Percentiles rank a stretch among this genome's conserved stretches.
Conservation (phyloP, 2,329 filamentous ascomycete genomes). For the Madurella fahalii region DNA sequence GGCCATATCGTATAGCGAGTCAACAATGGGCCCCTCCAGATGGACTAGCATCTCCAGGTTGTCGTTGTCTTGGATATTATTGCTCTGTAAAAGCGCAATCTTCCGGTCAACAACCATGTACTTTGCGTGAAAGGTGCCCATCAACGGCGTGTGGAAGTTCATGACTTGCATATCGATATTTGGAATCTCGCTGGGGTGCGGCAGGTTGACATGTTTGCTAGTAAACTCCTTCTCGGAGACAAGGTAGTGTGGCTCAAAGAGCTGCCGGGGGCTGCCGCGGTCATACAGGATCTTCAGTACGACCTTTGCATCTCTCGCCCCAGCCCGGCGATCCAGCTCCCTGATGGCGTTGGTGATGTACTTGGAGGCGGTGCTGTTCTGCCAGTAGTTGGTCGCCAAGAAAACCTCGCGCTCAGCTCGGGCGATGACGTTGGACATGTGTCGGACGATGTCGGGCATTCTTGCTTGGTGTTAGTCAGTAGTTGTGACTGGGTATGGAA, state of each 20-base stretch:
- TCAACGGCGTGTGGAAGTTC: conserved; percentile 64
- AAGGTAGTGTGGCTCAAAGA: conserved; percentile 60
- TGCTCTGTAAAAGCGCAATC: conserved; percentile 68
- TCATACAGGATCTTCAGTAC: conserved; percentile 75
- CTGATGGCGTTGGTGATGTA: conserved; percentile 64
- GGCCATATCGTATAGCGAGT: conserved; percentile 70
- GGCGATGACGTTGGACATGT: conserved; percentile 73
- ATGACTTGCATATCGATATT: conserved; percentile 68
- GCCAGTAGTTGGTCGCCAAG: conserved; percentile 73
- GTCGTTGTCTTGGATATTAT: conserved; percentile 75
- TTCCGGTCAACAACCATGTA: conserved; percentile 72
- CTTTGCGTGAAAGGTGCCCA: conserved; percentile 75
- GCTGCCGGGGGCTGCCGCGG: conserved; percentile 60
- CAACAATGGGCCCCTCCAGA: conserved; percentile 71
- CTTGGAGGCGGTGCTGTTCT: conserved; percentile 61
- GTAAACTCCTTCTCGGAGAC: conserved; percentile 58
- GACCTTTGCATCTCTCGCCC: conserved; percentile 51
- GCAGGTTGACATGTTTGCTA: conserved; percentile 55
- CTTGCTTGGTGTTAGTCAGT: conserved; percentile 25
- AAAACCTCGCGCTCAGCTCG: conserved; percentile 69
- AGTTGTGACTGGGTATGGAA: neutral
- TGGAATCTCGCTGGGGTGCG: conserved; percentile 61
- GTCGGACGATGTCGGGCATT: conserved; percentile 65
- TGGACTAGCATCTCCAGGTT: conserved; percentile 80
- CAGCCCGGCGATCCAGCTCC: conserved; percentile 64